Conservation (phyloP, 352 stramenopile species). For the Pythium brassicae region DNA sequence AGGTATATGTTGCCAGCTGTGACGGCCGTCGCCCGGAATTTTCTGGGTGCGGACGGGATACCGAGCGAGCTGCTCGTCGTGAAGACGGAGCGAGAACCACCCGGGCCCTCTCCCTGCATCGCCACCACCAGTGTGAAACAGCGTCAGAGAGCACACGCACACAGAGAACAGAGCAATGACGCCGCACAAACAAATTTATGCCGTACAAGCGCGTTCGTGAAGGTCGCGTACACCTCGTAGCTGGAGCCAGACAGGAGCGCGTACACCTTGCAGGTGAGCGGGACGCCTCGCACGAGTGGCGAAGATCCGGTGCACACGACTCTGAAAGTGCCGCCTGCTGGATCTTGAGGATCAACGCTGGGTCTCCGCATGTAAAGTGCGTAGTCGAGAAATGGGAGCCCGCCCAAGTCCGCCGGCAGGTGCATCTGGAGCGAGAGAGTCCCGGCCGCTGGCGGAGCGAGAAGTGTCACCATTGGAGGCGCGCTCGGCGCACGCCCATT, state of each 20-base stretch:
- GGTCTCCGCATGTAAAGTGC: slow-evolving; percentile 29
- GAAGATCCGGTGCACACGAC: slow-evolving; percentile 5
- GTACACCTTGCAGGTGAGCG: slow-evolving; percentile 27
- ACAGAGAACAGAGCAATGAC: background rate
- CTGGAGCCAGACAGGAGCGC: slow-evolving; percentile 26
- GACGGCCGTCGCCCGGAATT: slow-evolving; percentile 25
- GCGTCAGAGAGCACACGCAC: background rate
- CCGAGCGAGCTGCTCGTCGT: slow-evolving; percentile 22
- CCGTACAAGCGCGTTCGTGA: slow-evolving; percentile 36
- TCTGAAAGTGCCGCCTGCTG: slow-evolving; percentile 1
- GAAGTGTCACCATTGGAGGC: slow-evolving; percentile 14
- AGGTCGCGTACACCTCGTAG: slow-evolving; percentile 46
- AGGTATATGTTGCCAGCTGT: slow-evolving; percentile 56
- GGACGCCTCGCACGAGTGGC: background rate
- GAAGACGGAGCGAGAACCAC: slow-evolving; percentile 15
- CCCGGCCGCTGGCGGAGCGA: slow-evolving; percentile 24
- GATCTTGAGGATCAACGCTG: background rate
- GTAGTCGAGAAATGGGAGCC: slow-evolving; percentile 25
- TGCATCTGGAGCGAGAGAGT: slow-evolving; percentile 32
- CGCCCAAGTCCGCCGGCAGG: slow-evolving; percentile 26
- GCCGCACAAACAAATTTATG: too few species aligned
- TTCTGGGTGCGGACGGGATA: slow-evolving; percentile 37
- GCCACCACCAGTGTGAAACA: background rate
- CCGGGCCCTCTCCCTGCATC: slow-evolving; percentile 28
- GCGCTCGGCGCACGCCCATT: slow-evolving; percentile 14